A percentile compares a stretch with the other conserved stretches of the same genome.
Evolutionary conservation across 306 rosid genomes (phyloP).

Genomic region (Acacia crassicarpa): DNA sequence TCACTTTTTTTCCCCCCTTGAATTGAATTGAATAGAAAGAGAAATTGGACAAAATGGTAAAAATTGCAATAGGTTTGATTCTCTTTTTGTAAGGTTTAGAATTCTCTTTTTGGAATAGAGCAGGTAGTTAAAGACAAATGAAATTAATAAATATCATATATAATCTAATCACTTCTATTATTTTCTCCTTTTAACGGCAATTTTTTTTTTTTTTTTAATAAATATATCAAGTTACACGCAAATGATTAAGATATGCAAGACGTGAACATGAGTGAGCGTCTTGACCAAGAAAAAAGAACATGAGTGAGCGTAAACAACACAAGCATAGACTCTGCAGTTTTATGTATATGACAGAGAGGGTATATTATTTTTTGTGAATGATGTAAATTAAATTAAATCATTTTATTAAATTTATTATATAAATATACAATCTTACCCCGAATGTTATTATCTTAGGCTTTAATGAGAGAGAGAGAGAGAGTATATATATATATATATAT

Average conservation of each 20-base stretch:
- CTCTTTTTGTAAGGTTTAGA: neutral
- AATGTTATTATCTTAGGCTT: too few relatives aligned
- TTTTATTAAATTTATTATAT: too few relatives aligned
- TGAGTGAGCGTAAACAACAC: neutral
- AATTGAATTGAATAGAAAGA: neutral
- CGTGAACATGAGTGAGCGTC: neutral
- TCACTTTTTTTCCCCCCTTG: neutral
- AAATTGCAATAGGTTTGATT: neutral
- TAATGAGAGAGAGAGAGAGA: too few relatives aligned
- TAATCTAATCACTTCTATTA: neutral
- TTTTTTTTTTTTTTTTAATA: neutral
- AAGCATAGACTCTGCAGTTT: neutral
- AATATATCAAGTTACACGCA: neutral
- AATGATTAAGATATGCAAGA: neutral
- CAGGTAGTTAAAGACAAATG: neutral
- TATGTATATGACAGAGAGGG: too few relatives aligned
- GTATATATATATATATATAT: too few relatives aligned
- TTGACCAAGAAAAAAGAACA: too few relatives aligned
- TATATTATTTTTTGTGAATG: too few relatives aligned
- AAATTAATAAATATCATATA: neutral
- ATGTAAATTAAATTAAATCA: too few relatives aligned
- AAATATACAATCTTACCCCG: too few relatives aligned
- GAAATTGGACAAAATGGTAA: neutral
- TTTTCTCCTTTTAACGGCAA: neutral
- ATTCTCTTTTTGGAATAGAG: too few relatives aligned